A percentile compares a stretch with the other conserved stretches of the same genome.
Conservation (phyloP, 2,329 filamentous ascomycete species). For the Lomentospora prolificans region DNA sequence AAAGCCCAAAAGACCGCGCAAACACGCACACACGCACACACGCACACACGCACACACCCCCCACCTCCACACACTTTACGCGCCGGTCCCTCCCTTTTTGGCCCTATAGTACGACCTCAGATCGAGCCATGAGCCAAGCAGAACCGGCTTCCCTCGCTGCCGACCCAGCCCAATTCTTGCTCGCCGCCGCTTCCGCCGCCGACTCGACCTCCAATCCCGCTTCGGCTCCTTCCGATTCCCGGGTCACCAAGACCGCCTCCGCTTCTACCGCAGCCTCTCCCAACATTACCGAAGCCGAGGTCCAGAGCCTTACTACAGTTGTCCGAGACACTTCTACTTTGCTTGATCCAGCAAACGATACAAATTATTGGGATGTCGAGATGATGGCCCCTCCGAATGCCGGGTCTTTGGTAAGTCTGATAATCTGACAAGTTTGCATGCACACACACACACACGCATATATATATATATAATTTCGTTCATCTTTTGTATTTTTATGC, state of each 20-base stretch:
- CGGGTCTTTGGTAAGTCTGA: slow-evolving; percentile 43
- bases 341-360: background rate
- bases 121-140: slow-evolving; percentile 3
- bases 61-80: background rate
- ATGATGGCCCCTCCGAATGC: slow-evolving; percentile 48
- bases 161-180: background rate
- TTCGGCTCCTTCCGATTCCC: background rate
- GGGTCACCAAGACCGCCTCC: background rate
- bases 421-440: too few species aligned
- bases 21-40: background rate
- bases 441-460: too few species aligned
- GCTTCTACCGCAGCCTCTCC: background rate
- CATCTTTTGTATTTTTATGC: background rate
- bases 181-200: background rate
- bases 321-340: background rate
- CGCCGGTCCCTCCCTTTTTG: background rate
- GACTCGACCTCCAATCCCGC: background rate
- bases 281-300: slow-evolving; percentile 2
- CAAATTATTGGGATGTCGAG: slow-evolving; percentile 43
- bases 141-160: background rate
- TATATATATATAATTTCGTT: background rate
- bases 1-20: background rate
- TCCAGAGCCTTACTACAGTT: background rate
- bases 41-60: background rate
- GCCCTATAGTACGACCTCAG: background rate